Percentiles rank a stretch among this genome's conserved stretches.
phyloP scores from a whole-genome alignment of 2,329 filamentous ascomycete genomes.

The Corinectria fuckeliana region DNA sequence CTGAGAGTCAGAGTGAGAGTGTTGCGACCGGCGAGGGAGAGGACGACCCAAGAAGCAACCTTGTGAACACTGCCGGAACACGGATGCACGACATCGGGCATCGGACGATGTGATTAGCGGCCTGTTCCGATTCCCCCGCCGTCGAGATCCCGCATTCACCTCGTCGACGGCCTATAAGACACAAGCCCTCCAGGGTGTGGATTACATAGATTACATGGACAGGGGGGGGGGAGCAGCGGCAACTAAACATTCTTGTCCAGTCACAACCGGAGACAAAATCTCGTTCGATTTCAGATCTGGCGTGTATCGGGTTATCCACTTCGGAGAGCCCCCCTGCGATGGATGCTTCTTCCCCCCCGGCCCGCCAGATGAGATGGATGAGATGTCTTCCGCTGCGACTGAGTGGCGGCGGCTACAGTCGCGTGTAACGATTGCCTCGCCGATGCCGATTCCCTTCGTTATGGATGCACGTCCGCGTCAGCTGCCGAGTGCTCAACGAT shows the following conservation, averaged over 20 bases:
- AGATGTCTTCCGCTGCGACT: no score
- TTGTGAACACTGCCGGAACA: constrained; percentile 1
- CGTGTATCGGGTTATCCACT: constrained; percentile 7
- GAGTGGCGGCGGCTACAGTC: background rate
- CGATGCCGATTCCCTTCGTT: background rate
- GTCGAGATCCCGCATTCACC: constrained; percentile 3
- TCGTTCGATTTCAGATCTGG: constrained; percentile 12
- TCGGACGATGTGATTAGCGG: constrained; percentile 16
- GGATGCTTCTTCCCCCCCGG: no score
- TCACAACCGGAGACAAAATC: background rate
- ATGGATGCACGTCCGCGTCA: background rate
- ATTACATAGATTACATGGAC: background rate
- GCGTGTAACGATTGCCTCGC: background rate
- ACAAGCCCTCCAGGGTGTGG: no score
- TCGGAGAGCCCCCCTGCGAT: background rate
- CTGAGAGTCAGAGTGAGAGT: no score
- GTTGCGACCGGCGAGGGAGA: no score
- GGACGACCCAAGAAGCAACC: no score
- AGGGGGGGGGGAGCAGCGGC: constrained; percentile 11
- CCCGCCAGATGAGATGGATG: no score
- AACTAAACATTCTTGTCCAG: constrained; percentile 3
- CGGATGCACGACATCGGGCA: constrained; percentile 10
- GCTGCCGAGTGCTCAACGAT: background rate
- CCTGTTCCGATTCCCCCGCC: constrained; percentile 16
- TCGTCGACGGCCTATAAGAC: constrained; percentile 14